These are phyloP conservation scores for Leucogyrophana mollusca DNA, from an alignment of 768 basidiomycete genomes.

Conservation along the genomic window DNA sequence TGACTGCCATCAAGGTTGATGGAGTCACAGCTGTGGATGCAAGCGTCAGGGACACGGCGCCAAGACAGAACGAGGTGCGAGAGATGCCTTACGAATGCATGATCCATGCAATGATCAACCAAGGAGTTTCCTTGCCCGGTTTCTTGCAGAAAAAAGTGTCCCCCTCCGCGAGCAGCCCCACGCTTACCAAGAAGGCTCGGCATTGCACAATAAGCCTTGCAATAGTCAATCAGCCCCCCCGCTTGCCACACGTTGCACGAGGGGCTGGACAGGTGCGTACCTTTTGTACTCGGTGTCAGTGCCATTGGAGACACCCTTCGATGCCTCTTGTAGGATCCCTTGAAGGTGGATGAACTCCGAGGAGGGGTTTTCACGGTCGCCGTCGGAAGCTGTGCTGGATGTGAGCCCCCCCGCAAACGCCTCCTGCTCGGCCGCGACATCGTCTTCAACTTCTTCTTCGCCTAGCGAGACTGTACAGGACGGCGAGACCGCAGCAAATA, in stretches of 20 bases:
- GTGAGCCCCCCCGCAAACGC: not conserved
- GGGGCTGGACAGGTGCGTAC: slow-evolving; percentile 13
- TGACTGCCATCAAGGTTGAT: slow-evolving; percentile 21
- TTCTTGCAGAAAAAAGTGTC: slow-evolving; percentile 14
- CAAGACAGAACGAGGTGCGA: not conserved
- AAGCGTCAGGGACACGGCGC: not conserved
- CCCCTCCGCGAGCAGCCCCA: slow-evolving; percentile 14
- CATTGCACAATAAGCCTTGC: slow-evolving; percentile 17
- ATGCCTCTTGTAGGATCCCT: slow-evolving; percentile 19
- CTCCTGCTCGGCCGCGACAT: slow-evolving; percentile 2
- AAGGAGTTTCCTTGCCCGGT: slow-evolving; percentile 14
- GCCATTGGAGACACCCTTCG: slow-evolving; percentile 30
- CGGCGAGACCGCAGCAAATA: slow-evolving; percentile 13
- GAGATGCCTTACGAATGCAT: slow-evolving; percentile 17
- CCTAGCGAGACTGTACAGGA: too few relatives aligned
- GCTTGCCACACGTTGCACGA: not conserved
- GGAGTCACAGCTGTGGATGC: slow-evolving; percentile 26
- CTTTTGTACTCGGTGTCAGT: slow-evolving; percentile 28
- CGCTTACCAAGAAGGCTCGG: slow-evolving; percentile 13
- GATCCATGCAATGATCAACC: slow-evolving; percentile 29
- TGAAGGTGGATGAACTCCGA: slow-evolving; percentile 5
- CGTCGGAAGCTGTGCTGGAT: slow-evolving; percentile 13
- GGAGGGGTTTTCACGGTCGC: not conserved
- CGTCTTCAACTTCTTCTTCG: too few relatives aligned
- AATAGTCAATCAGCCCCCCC: not conserved